Evolutionary conservation across 306 rosid genomes (phyloP).

Genomic region (Prosopis cineraria): DNA sequence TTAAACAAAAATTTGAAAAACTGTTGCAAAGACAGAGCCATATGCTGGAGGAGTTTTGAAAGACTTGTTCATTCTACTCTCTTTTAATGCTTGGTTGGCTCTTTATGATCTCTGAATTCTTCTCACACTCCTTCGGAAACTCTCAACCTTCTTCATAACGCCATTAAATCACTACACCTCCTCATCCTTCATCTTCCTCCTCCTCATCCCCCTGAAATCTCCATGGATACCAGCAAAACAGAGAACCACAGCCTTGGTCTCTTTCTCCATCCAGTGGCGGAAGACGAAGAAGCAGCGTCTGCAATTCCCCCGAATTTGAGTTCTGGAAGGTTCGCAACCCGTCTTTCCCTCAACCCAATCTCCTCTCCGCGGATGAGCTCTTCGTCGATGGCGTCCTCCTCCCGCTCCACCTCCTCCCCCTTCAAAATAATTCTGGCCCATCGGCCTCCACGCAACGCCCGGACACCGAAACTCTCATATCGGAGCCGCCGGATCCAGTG

Average conservation of each 20-base stretch:
- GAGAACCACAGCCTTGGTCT: conserved; percentile 30
- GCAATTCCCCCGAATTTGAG: conserved; percentile 91
- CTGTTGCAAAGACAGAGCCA: not conserved
- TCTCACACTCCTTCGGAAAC: not conserved
- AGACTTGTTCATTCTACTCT: conserved; percentile 18
- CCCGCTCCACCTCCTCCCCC: conserved; percentile 67
- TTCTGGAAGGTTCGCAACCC: conserved; percentile 97
- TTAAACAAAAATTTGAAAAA: not conserved
- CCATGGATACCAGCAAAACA: conserved; percentile 51
- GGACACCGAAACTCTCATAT: conserved; percentile 6
- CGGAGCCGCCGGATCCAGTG: conserved; percentile 37
- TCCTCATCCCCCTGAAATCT: not conserved
- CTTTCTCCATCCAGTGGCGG: conserved; percentile 34
- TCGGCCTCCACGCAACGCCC: conserved; percentile 2
- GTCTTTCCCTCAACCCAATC: conserved; percentile 70
- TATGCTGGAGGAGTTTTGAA: not conserved
- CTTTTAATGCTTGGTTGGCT: conserved; percentile 43
- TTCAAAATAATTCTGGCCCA: conserved; percentile 9
- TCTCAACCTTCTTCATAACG: conserved; percentile 19
- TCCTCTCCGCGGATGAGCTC: conserved; percentile 90
- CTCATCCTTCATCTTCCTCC: too few species aligned
- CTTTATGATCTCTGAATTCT: conserved; percentile 23
- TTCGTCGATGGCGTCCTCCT: conserved; percentile 82
- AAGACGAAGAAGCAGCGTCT: conserved; percentile 37
- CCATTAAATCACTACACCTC: too few species aligned